Evolutionary conservation across 768 basidiomycete species (phyloP), one percentile per base, ranked within the genome.

Genomic region (Xerocomellus intermedius): DNA sequence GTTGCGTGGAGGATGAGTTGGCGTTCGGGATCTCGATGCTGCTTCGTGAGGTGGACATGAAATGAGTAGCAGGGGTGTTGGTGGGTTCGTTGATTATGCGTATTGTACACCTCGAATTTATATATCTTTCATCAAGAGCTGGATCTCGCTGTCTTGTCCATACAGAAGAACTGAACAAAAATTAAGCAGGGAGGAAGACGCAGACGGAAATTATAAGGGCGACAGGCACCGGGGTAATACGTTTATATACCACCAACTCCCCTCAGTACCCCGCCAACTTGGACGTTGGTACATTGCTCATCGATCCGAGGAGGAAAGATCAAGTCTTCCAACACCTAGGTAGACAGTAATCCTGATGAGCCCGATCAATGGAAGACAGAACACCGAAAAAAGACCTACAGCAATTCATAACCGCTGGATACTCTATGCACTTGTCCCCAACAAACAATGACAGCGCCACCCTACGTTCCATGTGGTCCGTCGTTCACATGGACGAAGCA

Each of bases 11-110:
- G 21, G 54, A 58, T 8, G 60, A 61, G 17, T 56, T 68, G 41
- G 67, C 66, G 55, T 76, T 81, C 64, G 77, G 74, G 13, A 67
- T 80, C 22, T 77, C 77, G 1, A 75, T 79, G 72, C 55, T 80
- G 43, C 67, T 73, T 58, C 71, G 64, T 50, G 73, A 69, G 48
- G 64, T 76, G 57, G 75, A 76, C 43, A 79, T 68, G 66, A 54
- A 41, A 7, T 58, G 48, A 55, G 16, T 8, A 38, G 33, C 9
- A 13, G 17, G 8, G 8, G 30, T 12, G 32, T 28, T 7, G 22
- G 8, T 10, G 8, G 22, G 32, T 26, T n/a, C 14, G 21, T 24
- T 4, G 16, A 17, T 22, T 21, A 37, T 12, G 21, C 13, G 3
- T 17, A 32, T 12, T 33, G 14, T 3, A 17, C 5, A 21, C 21